Base-by-base conservation (phyloP, 106 monocot genomes). In the Cymbidium sinense region DNA sequence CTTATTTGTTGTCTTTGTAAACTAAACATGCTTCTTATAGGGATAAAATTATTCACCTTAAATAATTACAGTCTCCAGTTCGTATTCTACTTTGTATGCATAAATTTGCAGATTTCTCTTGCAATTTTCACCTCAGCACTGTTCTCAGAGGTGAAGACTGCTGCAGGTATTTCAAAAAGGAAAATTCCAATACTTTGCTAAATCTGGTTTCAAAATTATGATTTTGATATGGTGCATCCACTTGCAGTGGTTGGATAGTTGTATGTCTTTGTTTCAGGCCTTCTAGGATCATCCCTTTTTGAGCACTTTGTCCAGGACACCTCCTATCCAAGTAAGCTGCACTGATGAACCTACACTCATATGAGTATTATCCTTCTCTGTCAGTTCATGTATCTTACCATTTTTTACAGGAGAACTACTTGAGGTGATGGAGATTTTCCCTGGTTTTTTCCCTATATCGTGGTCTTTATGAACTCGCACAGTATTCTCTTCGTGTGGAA, bases 211-310 rank as follows among this genome's bases (percentile, higher is more conserved):
- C 67, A 67, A 73, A 28, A 43, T 30, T 39, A 18, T 67, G 15
- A 67, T 17, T 31, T 67, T 67, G 29, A 67, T 33, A 33, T 67
- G 67, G 12, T 67, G 67, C 33, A 33, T 67, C 33, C 0, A 35
- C 23, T 70, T 83, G 55, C 85, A 87, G 86, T 84, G 5, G 51
- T 85, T 69, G 80, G 77, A 41, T 90, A 84, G 65, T 77, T 85
- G n/a, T 90, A 90, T 64, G 80, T 90, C 15, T 86, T 90, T 79
- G 82, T 81, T 28, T 90, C 86, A 5, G 84, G 89, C 27, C 71
- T 90, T 27, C 64, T 90, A 36, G 86, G 80, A 29, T 70, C 39
- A 44, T 82, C 29, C 41, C 80, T 90, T 70, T 83, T 90, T 18
- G 55, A 74, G 37, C 54, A 17, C 52, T 85, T 84, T 64, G 9